Percentiles rank a stretch among this genome's conserved stretches.
These are phyloP conservation scores for Aspergillus pseudonomiae DNA, from an alignment of 2,329 filamentous ascomycete species.

Conservation along the genomic window DNA sequence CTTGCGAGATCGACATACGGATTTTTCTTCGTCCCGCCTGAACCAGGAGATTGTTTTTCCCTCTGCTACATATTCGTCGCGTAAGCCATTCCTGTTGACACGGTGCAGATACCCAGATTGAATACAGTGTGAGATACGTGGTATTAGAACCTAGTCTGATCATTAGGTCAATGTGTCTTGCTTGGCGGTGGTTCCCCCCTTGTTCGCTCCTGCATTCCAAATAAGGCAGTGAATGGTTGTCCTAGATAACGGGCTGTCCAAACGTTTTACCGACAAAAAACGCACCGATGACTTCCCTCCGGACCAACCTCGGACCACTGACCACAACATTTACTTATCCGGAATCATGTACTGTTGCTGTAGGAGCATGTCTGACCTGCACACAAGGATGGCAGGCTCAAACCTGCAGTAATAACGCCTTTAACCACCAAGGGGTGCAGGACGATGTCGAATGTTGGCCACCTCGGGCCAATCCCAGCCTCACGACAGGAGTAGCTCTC, in stretches of 20 bases:
- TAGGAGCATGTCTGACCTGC: background rate
- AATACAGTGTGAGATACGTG: background rate
- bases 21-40: background rate
- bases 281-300: background rate
- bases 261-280: background rate
- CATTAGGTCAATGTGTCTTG: background rate
- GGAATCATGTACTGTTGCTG: background rate
- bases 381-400: background rate
- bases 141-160: background rate
- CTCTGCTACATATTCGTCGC: background rate
- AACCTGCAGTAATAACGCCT: background rate
- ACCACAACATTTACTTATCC: background rate
- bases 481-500: background rate
- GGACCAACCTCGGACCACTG: background rate
- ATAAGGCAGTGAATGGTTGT: background rate
- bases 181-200: background rate
- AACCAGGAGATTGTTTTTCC: background rate
- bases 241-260: background rate
- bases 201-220: background rate
- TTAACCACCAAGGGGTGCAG: background rate
- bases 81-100: background rate
- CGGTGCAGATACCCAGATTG: background rate
- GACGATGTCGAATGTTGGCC: conserved; percentile 1
- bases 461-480: background rate
- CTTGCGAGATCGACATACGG: background rate